Evolutionary conservation across 495 filamentous ascomycete species (phyloP), one percentile per base, ranked within the genome.

Genomic region (Staphylotrichum longicolle): DNA sequence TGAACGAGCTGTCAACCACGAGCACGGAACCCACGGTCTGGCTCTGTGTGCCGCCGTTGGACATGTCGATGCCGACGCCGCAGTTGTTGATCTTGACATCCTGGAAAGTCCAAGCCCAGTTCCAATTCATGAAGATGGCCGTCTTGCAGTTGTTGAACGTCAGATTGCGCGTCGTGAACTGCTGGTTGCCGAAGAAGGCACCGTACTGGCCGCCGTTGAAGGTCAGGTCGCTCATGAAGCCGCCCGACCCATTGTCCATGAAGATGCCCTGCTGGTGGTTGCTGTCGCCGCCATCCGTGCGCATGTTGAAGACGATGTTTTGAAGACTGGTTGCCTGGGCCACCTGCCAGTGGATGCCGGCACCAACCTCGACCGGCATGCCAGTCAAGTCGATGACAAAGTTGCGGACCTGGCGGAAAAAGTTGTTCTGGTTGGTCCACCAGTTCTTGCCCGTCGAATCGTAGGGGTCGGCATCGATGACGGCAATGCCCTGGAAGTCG

Each of bases 301-400:
- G 78, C 92, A 98, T 95, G 73, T 91, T 85, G 76, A 98, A 95
- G 57, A 86, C 83, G 57, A 96, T 86, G 73, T 97, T 96, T 72
- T 96, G 92, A 52, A 96, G 75, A 64, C 87, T 91, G 10, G 94
- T 96, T 5, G 93, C 94, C 70, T 98, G 94, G 45, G 91, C 91
- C 4, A 98, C 93, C 72, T 98, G 94, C 95, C 95, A 98, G 75
- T 98, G 94, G 59, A 98, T 95, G 75, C 91, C 91, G 44, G 91
- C 82, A 59, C 88, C 90, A 32, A 72, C 68, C 45, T 73, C 78
- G 54, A 78, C 66, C 12, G 89, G 87, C 82, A 89, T 85, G 11
- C 77, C 83, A 35, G 84, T 91, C 48, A 93, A 74, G 71, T 98
- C 94, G 72, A 98, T 88, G 68, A 91, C 82, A 66, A 98, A 89